phyloP scores from a whole-genome alignment of 2,329 filamentous ascomycete species.

The Ilyonectria robusta region DNA sequence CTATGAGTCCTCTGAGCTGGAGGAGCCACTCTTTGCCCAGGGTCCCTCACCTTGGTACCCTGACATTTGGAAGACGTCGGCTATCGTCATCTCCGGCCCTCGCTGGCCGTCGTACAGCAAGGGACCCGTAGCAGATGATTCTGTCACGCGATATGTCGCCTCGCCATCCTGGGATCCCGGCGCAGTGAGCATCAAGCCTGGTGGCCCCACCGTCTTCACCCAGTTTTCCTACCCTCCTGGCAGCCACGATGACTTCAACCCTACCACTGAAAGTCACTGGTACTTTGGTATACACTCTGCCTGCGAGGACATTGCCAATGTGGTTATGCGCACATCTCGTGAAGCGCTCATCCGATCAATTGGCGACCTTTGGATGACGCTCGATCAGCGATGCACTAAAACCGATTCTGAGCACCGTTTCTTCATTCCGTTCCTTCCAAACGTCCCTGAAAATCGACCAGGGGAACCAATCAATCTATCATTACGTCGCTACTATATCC shows the following conservation, averaged over 20 bases:
- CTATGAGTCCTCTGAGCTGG: background rate
- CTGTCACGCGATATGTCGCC: background rate
- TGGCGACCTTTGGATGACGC: conserved; percentile 22
- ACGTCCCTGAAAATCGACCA: background rate
- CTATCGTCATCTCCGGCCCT: conserved; percentile 10
- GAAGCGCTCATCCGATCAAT: background rate
- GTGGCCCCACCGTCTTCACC: background rate
- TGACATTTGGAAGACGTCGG: conserved; percentile 11
- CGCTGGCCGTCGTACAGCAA: background rate
- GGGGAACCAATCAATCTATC: background rate
- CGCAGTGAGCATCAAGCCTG: background rate
- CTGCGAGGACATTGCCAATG: conserved; percentile 13
- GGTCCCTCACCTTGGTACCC: conserved; percentile 8
- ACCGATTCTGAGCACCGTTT: background rate
- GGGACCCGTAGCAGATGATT: background rate
- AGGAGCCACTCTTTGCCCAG: background rate
- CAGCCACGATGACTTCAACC: background rate
- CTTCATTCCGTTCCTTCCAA: background rate
- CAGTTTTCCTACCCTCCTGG: background rate
- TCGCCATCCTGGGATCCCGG: background rate
- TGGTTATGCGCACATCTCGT: conserved; percentile 4
- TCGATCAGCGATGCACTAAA: conserved; percentile 16
- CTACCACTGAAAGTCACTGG: background rate
- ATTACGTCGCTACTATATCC: conserved; percentile 10
- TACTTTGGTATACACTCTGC: conserved; percentile 15